phyloP scores from a whole-genome alignment of 768 basidiomycete genomes.

The Rickenella mellea region DNA sequence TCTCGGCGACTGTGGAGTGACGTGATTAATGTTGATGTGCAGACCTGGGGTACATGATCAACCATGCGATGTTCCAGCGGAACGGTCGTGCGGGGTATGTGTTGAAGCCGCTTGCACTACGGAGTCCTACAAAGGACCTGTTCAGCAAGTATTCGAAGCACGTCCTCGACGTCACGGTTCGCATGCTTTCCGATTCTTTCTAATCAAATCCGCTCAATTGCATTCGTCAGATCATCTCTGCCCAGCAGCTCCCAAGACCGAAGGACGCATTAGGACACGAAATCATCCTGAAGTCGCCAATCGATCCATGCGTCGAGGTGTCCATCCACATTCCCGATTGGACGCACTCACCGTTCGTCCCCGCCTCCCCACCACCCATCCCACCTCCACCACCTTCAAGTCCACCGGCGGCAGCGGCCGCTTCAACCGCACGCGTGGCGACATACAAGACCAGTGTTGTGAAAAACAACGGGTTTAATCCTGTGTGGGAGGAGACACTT shows the following conservation, averaged over 20 bases:
- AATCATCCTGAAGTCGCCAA: conserved; percentile 41
- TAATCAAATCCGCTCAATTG: background rate
- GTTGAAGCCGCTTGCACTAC: conserved; percentile 74
- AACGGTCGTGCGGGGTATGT: conserved; percentile 88
- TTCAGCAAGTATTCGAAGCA: conserved; percentile 46
- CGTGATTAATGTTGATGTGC: conserved; percentile 6
- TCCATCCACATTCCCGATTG: conserved; percentile 72
- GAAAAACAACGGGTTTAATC: conserved; percentile 89
- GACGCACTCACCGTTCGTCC: conserved; percentile 26
- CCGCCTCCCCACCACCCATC: conserved; percentile 9
- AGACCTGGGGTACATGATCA: conserved; percentile 90
- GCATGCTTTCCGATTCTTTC: conserved; percentile 9
- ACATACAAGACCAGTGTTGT: conserved; percentile 51
- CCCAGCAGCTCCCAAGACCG: conserved; percentile 78
- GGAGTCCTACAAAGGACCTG: conserved; percentile 52
- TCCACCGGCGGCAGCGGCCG: conserved; percentile 3
- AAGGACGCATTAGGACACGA: conserved; percentile 57
- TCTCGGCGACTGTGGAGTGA: background rate
- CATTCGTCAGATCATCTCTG: conserved; percentile 56
- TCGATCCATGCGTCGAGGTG: conserved; percentile 77
- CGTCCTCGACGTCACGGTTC: conserved; percentile 53
- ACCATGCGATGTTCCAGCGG: conserved; percentile 90
- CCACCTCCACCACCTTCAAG: conserved; percentile 11
- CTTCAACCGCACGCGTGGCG: conserved; percentile 19
- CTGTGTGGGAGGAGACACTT: conserved; percentile 70